These are phyloP conservation scores for Lichtheimia ornata DNA, from an alignment of 371 early-diverging fungal species.

Conservation along the genomic window DNA sequence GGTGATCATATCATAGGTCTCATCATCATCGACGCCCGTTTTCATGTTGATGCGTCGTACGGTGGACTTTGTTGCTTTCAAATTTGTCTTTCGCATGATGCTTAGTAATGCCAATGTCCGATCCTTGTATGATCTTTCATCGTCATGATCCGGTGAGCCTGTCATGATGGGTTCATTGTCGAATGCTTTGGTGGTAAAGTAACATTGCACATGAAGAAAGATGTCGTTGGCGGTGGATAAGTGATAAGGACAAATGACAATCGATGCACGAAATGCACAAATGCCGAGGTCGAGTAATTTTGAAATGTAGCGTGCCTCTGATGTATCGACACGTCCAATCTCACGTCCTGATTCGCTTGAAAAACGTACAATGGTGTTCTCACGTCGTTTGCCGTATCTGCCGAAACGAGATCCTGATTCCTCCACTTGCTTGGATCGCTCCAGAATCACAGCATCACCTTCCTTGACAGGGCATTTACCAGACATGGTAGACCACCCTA, in stretches of 20 bases:
- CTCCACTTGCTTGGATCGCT: constrained; percentile 16
- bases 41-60: constrained; percentile 28
- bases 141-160: constrained; percentile 17
- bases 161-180: background rate
- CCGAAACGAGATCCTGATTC: constrained; percentile 1
- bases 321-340: constrained; percentile 52
- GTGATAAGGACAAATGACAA: constrained; percentile 35
- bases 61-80: constrained; percentile 41
- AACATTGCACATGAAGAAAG: constrained; percentile 47
- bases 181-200: constrained; percentile 38
- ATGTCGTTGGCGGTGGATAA: constrained; percentile 58
- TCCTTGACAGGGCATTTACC: constrained; percentile 31
- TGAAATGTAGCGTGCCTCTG: constrained; percentile 46
- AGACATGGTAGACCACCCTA: constrained; percentile 40
- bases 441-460: constrained; percentile 29
- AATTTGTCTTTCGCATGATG: constrained; percentile 39
- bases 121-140: constrained; percentile 25
- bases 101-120: constrained; percentile 48
- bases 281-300: constrained; percentile 49
- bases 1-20: constrained; percentile 27
- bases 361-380: constrained; percentile 59
- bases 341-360: constrained; percentile 31
- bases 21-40: constrained; percentile 17
- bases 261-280: constrained; percentile 47
- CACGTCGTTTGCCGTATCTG: constrained; percentile 12